phyloP scores from a whole-genome alignment of 1,284 basidiomycete genomes.

The Boletus semigastroideus region DNA sequence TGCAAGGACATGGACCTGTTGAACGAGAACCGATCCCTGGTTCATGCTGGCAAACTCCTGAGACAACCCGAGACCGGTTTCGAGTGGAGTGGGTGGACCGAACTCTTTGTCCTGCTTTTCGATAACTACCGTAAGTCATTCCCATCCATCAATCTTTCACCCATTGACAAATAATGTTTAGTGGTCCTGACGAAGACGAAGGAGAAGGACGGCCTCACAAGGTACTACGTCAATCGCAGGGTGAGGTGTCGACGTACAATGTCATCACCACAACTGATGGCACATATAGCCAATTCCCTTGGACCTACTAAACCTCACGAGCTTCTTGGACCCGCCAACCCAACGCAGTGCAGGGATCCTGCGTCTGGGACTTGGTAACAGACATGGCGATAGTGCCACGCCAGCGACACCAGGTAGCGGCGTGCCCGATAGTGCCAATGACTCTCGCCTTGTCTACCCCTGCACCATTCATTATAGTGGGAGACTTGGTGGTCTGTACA shows the following conservation, averaged over 20 bases:
- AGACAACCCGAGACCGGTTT: slow-evolving; percentile 86
- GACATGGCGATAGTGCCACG: slow-evolving; percentile 31
- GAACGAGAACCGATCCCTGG: slow-evolving; percentile 78
- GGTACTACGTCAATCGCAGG: slow-evolving; percentile 77
- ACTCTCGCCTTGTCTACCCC: slow-evolving; percentile 76
- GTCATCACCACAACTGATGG: background rate
- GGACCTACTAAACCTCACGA: slow-evolving; percentile 79
- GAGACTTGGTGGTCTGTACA: slow-evolving; percentile 77
- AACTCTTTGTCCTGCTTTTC: slow-evolving; percentile 85
- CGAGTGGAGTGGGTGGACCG: slow-evolving; percentile 80
- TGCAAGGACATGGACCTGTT: slow-evolving; percentile 83
- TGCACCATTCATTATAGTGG: slow-evolving; percentile 86
- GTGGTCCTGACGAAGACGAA: slow-evolving; percentile 87
- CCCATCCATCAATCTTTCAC: background rate
- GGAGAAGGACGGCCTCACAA: slow-evolving; percentile 69
- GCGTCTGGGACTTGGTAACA: slow-evolving; percentile 48
- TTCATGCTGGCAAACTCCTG: slow-evolving; percentile 79
- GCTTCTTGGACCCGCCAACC: slow-evolving; percentile 74
- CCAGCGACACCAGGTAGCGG: slow-evolving; percentile 38
- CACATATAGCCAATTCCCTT: slow-evolving; percentile 78
- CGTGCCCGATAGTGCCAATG: slow-evolving; percentile 42
- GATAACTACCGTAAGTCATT: slow-evolving; percentile 82
- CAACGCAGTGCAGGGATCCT: slow-evolving; percentile 64
- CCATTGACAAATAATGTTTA: slow-evolving; percentile 33
- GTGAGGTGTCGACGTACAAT: slow-evolving; percentile 44